Evolutionary conservation across 345 rosid species (phyloP).

Genomic region (Brassica cretica): DNA sequence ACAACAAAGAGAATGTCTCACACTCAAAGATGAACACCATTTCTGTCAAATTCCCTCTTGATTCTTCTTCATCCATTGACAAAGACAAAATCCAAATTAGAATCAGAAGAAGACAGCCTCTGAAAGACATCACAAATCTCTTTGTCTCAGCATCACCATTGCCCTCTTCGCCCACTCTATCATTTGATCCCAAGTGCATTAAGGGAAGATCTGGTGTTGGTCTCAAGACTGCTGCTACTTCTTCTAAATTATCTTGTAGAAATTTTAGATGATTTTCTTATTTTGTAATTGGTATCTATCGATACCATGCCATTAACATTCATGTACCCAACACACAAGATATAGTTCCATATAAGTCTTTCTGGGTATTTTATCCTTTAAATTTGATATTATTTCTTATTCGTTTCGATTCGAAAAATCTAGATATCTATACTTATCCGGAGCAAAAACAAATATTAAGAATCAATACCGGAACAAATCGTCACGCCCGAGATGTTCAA

Average conservation of each 20-base stretch:
- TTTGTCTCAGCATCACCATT: slow-evolving; percentile 26
- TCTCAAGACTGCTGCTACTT: slow-evolving; percentile 13
- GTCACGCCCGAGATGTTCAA: no score
- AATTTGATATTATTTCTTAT: no score
- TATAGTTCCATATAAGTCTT: neutral
- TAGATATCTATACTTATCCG: no score
- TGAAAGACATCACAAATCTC: slow-evolving; percentile 39
- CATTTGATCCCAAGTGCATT: slow-evolving; percentile 33
- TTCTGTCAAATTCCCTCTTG: slow-evolving; percentile 4
- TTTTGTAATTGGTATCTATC: slow-evolving; percentile 4
- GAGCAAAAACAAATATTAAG: no score
- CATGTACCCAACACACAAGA: slow-evolving; percentile 16
- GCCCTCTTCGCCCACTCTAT: slow-evolving; percentile 12
- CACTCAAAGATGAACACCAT: neutral
- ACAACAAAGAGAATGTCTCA: slow-evolving; percentile 38
- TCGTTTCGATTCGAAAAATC: no score
- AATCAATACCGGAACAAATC: no score
- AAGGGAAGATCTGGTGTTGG: slow-evolving; percentile 29
- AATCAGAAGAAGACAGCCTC: slow-evolving; percentile 34
- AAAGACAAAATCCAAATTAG: slow-evolving; percentile 29
- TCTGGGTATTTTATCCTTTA: no score
- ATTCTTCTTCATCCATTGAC: slow-evolving; percentile 9
- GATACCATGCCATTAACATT: slow-evolving; percentile 15
- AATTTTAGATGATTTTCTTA: slow-evolving; percentile 30
- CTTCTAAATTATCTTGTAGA: slow-evolving; percentile 33